Conservation (phyloP, 164 flowering plant genomes). For the Dillenia turbinata region DNA sequence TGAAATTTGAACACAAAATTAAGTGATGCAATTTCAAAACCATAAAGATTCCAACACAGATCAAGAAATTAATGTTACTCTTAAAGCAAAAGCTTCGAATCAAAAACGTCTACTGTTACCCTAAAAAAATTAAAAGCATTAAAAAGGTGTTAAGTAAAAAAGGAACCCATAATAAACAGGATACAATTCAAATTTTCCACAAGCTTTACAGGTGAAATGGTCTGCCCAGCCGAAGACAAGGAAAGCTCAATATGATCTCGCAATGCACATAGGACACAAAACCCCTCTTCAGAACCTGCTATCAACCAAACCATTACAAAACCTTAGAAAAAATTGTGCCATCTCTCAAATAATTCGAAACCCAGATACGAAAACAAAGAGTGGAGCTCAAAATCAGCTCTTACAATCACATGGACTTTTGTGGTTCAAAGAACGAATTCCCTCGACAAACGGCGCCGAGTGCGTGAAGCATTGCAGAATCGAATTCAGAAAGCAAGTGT, state of each 20-base stretch:
- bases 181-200: slow-evolving; percentile 70
- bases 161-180: slow-evolving; percentile 20
- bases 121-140: not conserved
- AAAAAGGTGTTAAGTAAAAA: not conserved
- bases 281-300: slow-evolving; percentile 42
- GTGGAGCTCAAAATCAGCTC: slow-evolving; percentile 1
- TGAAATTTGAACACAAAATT: not conserved
- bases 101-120: too few relatives aligned
- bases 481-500: slow-evolving; percentile 80
- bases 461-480: slow-evolving; percentile 82
- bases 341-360: not conserved
- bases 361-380: not conserved
- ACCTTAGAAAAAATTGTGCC: not conserved
- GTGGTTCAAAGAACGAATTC: slow-evolving; percentile 38
- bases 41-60: not conserved
- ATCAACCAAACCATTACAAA: slow-evolving; percentile 3
- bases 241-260: slow-evolving; percentile 50
- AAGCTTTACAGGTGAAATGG: slow-evolving; percentile 37
- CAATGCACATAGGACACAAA: slow-evolving; percentile 61
- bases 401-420: slow-evolving; percentile 35
- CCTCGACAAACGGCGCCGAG: slow-evolving; percentile 63
- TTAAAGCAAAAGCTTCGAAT: too few relatives aligned
- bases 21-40: not conserved
- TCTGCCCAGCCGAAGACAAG: slow-evolving; percentile 30
- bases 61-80: not conserved